Conservation (phyloP, 129 eudicot genomes). For the Logfia minima region DNA sequence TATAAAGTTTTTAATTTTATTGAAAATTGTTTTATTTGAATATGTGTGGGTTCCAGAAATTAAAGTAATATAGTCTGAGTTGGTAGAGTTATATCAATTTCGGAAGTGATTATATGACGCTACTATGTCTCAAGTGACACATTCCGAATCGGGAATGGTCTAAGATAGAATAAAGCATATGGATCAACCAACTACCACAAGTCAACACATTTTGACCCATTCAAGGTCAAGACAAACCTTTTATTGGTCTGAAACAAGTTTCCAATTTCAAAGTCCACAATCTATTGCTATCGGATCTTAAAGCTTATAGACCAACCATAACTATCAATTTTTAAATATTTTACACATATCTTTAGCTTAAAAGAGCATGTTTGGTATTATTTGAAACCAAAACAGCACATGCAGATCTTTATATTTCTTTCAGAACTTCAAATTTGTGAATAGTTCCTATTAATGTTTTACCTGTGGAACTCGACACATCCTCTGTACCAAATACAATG, state of each 20-base stretch:
- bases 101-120: too few species aligned
- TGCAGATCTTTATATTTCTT: too few species aligned
- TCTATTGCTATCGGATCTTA: not conserved
- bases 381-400: not conserved
- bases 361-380: not conserved
- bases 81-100: too few species aligned
- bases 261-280: not conserved
- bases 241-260: not conserved
- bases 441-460: not conserved
- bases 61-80: too few species aligned
- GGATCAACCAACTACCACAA: not conserved
- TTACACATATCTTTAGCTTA: not conserved
- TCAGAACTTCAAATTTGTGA: too few species aligned
- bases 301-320: constrained; percentile 18
- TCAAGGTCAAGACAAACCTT: constrained; percentile 20
- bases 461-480: not conserved
- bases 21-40: too few species aligned
- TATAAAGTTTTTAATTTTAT: too few species aligned
- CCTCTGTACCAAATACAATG: not conserved
- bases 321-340: not conserved
- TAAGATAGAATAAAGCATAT: not conserved
- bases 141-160: too few species aligned
- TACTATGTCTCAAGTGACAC: too few species aligned
- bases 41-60: too few species aligned
- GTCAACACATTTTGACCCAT: constrained; percentile 19